Percentiles rank a stretch among this genome's conserved stretches.
Conservation (phyloP, 768 basidiomycete genomes). For the Amylocystis lapponica region DNA sequence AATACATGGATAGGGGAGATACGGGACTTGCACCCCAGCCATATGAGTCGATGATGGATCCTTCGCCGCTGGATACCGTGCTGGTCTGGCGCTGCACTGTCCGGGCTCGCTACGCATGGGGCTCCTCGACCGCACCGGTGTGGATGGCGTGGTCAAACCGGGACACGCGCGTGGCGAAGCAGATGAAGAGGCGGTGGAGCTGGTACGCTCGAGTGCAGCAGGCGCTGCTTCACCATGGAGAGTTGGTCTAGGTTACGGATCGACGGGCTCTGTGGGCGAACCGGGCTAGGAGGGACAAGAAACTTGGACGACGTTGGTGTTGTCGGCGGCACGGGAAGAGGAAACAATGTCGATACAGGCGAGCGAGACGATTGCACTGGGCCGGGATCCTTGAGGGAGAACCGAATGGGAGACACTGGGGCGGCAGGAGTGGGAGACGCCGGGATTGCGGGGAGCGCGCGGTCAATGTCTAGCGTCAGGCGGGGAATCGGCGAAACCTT, state of each 20-base stretch:
- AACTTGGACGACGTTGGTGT: constrained; percentile 17
- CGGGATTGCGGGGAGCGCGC: constrained; percentile 8
- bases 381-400: background rate
- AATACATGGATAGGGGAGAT: constrained; percentile 8
- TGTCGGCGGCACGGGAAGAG: constrained; percentile 13
- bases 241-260: constrained; percentile 53
- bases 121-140: constrained; percentile 7
- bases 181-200: constrained; percentile 11
- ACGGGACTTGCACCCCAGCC: background rate
- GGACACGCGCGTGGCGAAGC: constrained; percentile 6
- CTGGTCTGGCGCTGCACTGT: constrained; percentile 4
- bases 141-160: constrained; percentile 12
- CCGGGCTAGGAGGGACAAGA: constrained; percentile 18
- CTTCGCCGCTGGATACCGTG: constrained; percentile 1
- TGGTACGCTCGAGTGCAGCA: constrained; percentile 49
- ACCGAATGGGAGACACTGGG: constrained; percentile 13
- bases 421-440: constrained; percentile 21
- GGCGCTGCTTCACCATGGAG: constrained; percentile 62
- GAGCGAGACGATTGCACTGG: background rate
- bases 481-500: background rate
- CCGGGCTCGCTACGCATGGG: constrained; percentile 1
- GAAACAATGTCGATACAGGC: constrained; percentile 3
- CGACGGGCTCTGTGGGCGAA: constrained; percentile 46
- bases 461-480: background rate
- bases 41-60: constrained; percentile 10